Conservation (phyloP, 2,329 filamentous ascomycete species). For the Penicillium frequentans region DNA sequence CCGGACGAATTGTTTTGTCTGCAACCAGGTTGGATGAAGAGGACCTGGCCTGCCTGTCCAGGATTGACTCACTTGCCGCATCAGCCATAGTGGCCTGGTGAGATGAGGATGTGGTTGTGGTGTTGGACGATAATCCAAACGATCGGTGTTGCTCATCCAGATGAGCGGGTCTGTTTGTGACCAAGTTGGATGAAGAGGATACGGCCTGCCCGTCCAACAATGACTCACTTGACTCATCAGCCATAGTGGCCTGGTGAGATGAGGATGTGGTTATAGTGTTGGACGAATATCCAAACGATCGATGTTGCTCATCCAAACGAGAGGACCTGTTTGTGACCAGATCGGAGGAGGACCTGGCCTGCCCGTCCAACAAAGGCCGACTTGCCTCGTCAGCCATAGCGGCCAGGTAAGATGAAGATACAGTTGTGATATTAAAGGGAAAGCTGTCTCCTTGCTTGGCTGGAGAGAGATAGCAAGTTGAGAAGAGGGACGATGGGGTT, state of each 20-base stretch:
- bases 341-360: constrained; percentile 20
- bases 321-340: constrained; percentile 16
- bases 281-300: constrained; percentile 38
- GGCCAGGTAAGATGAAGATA: constrained; percentile 1
- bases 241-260: constrained; percentile 26
- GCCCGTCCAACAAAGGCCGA: constrained; percentile 30
- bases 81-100: no score
- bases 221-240: constrained; percentile 34
- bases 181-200: constrained; percentile 15
- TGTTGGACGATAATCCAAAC: no score
- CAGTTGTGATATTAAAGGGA: background rate
- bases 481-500: background rate
- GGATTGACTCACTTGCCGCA: no score
- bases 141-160: no score
- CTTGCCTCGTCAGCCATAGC: constrained; percentile 38
- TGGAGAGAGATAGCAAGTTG: background rate
- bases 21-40: constrained; percentile 18
- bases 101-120: no score
- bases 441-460: background rate
- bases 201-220: constrained; percentile 28
- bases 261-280: constrained; percentile 18
- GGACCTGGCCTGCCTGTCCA: constrained; percentile 11
- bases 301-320: constrained; percentile 15
- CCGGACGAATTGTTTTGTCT: constrained; percentile 12
- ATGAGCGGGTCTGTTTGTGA: no score